A percentile compares a stretch with the other conserved stretches of the same genome.
Conservation (phyloP, 2,329 filamentous ascomycete species). For the Xylariaceae sp. region DNA sequence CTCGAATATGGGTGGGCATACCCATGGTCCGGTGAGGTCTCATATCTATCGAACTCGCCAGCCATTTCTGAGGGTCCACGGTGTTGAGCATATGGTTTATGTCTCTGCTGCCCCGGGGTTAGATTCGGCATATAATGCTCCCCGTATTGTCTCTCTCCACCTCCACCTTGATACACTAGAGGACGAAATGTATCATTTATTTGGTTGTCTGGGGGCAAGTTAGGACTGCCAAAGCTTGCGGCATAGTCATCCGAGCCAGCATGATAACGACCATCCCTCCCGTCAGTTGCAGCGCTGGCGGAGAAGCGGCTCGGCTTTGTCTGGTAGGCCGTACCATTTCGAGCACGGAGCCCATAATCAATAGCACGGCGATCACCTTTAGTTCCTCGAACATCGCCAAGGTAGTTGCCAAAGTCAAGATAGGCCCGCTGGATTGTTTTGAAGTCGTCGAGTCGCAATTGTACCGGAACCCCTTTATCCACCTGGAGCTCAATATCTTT, state of each 20-base stretch:
- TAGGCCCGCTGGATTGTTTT: not conserved
- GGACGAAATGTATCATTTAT: not conserved
- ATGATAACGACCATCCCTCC: not conserved
- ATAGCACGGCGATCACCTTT: not conserved
- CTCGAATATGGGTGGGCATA: not conserved
- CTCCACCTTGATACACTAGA: not conserved
- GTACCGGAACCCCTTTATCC: constrained; percentile 36
- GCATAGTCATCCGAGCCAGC: not conserved
- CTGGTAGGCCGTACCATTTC: not conserved
- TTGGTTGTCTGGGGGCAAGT: not conserved
- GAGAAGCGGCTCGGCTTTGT: constrained; percentile 1
- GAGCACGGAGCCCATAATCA: not conserved
- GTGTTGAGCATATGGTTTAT: not conserved
- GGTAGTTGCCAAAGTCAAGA: constrained; percentile 1
- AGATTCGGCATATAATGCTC: not conserved
- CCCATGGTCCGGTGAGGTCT: not conserved
- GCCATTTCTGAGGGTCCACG: not conserved
- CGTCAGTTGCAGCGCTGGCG: not conserved
- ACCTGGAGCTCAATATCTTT: too few relatives aligned
- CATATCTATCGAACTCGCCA: not conserved
- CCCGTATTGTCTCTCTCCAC: not conserved
- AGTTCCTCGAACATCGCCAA: not conserved
- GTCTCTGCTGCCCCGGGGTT: not conserved
- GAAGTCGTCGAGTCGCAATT: constrained; percentile 20
- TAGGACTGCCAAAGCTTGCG: not conserved